Base-by-base conservation (phyloP, 116 monocot species). In the Cymodocea nodosa region DNA sequence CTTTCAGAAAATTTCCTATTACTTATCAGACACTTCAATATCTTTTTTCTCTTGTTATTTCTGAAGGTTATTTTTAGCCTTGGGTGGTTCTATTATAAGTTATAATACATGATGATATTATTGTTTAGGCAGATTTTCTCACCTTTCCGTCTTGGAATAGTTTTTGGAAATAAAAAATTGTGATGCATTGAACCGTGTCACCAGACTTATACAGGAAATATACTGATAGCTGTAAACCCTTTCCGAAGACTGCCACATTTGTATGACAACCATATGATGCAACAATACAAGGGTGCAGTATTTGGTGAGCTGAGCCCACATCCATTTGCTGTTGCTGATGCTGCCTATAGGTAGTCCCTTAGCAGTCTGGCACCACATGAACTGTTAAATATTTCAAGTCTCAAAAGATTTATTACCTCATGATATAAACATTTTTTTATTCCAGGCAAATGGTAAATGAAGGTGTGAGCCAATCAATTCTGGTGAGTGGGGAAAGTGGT, bases 401-500 rank as follows among this genome's bases (percentile, higher is more conserved):
- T 48, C 36, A 36, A 23, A 17, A 9, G 36, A 62, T 30, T 62
- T 39, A 19, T 65, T 65, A 65, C 15, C 12, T 4, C 13, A 35
- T 17, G 14, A 34, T 60, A 60, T 56, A 22, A 20, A 4, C 35
- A 34, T 60, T 12, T 15, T 51, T n/a, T 50, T 34, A 11, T 50
- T 15, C 25, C 65, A 92, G 92, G 66, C 62, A 75, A 67, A 92
- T 92, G 92, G 87, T 87, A 39, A 74, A 75, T 67, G 87, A 92
- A 51, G 75, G 73, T 17, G 62, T 72, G 63, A 92, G 92, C 74
- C 87, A 92, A 70, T 77, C 92, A 34, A 92, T 92, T 58, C 64
- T 91, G 44, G 91, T 91, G 12, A 91, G 91, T 69, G 90, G 90
- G 65, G 90, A 90, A 74, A 90, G 90, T 79, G 92, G 92, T 67